phyloP scores from a whole-genome alignment of 768 basidiomycete species.

The Boletus reticuloceps region DNA sequence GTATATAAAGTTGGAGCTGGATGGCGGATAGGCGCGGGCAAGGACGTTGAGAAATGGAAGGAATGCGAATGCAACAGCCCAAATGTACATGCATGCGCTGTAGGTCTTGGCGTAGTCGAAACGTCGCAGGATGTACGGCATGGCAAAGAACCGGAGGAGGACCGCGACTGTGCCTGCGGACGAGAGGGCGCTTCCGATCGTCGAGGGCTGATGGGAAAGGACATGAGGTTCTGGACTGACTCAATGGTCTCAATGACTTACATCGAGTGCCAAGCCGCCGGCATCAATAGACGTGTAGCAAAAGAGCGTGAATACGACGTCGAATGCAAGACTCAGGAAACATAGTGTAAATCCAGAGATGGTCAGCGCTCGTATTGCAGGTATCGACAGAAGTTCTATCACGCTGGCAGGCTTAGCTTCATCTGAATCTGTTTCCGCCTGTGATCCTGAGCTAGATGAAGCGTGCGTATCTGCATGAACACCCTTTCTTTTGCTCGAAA shows the following conservation, averaged over 20 bases:
- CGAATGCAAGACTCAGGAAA: slow-evolving; percentile 55
- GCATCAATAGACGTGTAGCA: slow-evolving; percentile 55
- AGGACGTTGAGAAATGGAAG: slow-evolving; percentile 52
- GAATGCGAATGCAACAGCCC: slow-evolving; percentile 49
- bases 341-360: slow-evolving; percentile 49
- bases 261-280: slow-evolving; percentile 58
- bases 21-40: slow-evolving; percentile 30
- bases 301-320: slow-evolving; percentile 64
- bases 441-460: neutral
- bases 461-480: neutral
- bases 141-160: slow-evolving; percentile 46
- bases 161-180: slow-evolving; percentile 48
- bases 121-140: slow-evolving; percentile 50
- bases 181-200: slow-evolving; percentile 58
- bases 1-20: neutral
- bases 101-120: slow-evolving; percentile 50
- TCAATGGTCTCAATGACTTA: slow-evolving; percentile 18
- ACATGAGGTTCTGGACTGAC: too few relatives aligned
- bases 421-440: neutral
- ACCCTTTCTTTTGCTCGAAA: neutral
- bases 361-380: slow-evolving; percentile 50
- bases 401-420: slow-evolving; percentile 23
- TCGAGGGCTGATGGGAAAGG: slow-evolving; percentile 37
- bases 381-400: slow-evolving; percentile 42
- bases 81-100: slow-evolving; percentile 48